Base-by-base conservation (phyloP, 2,329 filamentous ascomycete genomes). In the Purpureocillium takamizusanense region DNA sequence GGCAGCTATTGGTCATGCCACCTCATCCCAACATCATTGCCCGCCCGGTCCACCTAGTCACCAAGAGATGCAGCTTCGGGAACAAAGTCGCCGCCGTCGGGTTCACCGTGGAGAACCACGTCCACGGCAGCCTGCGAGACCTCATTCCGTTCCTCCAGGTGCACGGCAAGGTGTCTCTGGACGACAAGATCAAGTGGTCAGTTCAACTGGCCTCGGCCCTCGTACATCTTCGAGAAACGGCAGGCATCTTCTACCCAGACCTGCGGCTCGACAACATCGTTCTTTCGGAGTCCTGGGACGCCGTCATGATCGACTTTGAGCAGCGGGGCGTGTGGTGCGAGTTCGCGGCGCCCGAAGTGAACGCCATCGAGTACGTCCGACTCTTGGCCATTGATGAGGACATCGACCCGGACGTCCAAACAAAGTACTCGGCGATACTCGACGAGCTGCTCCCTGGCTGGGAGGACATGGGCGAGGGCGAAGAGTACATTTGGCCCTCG, bases 321-420 rank as follows among this genome's bases (percentile, higher is more conserved):
- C 75, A 79, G 52, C 67, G 76, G 25, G 75, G 76, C 7, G 73
- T 78, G 2, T 79, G 75, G 75, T 76, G 70, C 53, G 72, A 77
- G 51, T 79, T 78, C 52, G 70, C 69, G 1, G 65, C 76, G 1
- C 76, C 76, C 0, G 76, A 80, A 50, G 67, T 79, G 43, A 76
- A 77, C 49, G 68, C 69, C 21, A 58, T 79, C 35, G 74, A 79
- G 46, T 77, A 76, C 46, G 50, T 77, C 13, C 69, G 70, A n/a
- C 55, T 75, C 13, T 52, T 79, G 29, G 72, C 72, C 23, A 59
- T 60, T 27, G 67, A 72, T 38, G 65, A 70, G n/a, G 55, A 62
- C 10, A 61, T 72, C 10, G 59, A 67, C 1, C 46, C 56, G 1
- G 51, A 62, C 0, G 43, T 66, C n/a, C 56, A 53, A 16, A 48